phyloP scores from a whole-genome alignment of 225 moss, liverwort and hornwort genomes.

The Marchantia polymorpha region DNA sequence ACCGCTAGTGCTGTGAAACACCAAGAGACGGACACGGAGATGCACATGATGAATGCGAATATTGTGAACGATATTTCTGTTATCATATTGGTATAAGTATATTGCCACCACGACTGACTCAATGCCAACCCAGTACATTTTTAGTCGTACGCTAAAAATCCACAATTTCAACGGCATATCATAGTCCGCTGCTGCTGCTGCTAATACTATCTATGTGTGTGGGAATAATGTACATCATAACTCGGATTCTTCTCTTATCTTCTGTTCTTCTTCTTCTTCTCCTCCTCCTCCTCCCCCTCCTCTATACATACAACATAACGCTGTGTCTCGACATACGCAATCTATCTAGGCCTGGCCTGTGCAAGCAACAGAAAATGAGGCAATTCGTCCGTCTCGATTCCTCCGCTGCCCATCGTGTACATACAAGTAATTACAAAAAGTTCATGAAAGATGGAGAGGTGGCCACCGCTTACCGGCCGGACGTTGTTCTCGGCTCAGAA shows the following conservation, averaged over 20 bases:
- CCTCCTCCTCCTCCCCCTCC: not conserved
- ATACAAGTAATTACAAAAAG: not conserved
- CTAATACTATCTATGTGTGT: not conserved
- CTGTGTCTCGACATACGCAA: not conserved
- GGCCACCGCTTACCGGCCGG: not conserved
- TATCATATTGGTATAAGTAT: too few species aligned
- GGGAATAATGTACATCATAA: not conserved
- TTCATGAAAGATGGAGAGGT: not conserved
- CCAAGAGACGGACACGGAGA: too few species aligned
- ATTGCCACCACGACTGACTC: not conserved
- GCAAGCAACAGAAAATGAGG: not conserved
- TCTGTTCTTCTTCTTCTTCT: not conserved
- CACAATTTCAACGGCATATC: constrained; percentile 6
- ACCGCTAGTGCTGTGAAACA: too few species aligned
- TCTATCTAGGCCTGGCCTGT: not conserved
- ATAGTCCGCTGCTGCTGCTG: not conserved
- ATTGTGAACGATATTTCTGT: too few species aligned
- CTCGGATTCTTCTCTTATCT: too few species aligned
- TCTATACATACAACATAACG: not conserved
- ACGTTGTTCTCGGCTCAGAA: not conserved
- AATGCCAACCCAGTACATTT: not conserved
- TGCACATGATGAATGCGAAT: too few species aligned
- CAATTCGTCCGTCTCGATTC: not conserved
- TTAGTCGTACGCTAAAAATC: not conserved
- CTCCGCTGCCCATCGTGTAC: not conserved